Percentiles rank a stretch among this genome's conserved stretches.
Evolutionary conservation across 1,284 basidiomycete species (phyloP).

Genomic region (Cutaneotrichosporon spelunceum): DNA sequence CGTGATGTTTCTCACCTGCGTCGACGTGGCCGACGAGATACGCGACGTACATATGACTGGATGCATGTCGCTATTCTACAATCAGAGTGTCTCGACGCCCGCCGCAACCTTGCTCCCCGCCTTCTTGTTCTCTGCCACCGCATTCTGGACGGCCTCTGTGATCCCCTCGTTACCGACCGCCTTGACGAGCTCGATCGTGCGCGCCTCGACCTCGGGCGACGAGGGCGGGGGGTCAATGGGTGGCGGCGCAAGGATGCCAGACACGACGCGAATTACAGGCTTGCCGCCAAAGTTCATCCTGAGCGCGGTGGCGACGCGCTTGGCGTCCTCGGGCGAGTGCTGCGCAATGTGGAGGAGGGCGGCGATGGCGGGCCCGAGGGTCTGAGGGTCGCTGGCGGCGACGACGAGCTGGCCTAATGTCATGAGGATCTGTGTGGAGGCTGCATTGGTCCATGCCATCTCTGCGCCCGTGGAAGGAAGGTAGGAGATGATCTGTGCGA

Average conservation of each 20-base stretch:
- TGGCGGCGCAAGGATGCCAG: constrained; percentile 3
- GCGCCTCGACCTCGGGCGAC: background rate
- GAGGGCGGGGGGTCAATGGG: background rate
- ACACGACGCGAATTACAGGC: background rate
- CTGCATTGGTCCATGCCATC: background rate
- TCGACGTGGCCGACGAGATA: too few relatives aligned
- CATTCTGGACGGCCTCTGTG: background rate
- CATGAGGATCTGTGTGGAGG: background rate
- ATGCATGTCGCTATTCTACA: background rate
- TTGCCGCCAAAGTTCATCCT: background rate
- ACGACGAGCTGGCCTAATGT: constrained; percentile 3
- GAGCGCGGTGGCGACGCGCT: background rate
- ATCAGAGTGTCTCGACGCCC: background rate
- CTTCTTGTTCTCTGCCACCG: background rate
- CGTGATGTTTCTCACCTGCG: too few relatives aligned
- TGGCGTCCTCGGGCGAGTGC: background rate
- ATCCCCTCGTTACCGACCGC: background rate
- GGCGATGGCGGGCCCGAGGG: background rate
- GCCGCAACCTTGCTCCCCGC: background rate
- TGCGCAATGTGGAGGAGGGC: constrained; percentile 6
- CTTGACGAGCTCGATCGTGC: constrained; percentile 9
- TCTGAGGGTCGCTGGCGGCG: background rate
- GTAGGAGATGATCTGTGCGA: background rate
- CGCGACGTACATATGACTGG: background rate
- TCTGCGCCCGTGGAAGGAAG: background rate